phyloP scores from a whole-genome alignment of 176 grass and related monocot species.

The Hordeum vulgare region MorexV3_pseudomolecules_assembly NC_058521.1:578855016-578855515 shows the following conservation, averaged over 20 bases:
- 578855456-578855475: conserved; percentile 51
- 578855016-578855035: conserved; percentile 30
- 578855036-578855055: conserved; percentile 14
- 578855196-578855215: conserved; percentile 59
- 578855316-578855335: conserved; percentile 57
- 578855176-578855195: conserved; percentile 54
- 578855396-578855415: not conserved
- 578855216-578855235: conserved; percentile 59
- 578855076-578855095: conserved; percentile 67
- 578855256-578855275: not conserved
- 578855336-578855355: conserved; percentile 58
- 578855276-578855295: conserved; percentile 50
- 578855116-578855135: conserved; percentile 27
- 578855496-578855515: conserved; percentile 63
- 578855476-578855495: conserved; percentile 36
- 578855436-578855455: conserved; percentile 62
- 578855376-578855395: conserved; percentile 37
- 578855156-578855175: conserved; percentile 34
- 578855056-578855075: conserved; percentile 30
- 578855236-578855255: not conserved
- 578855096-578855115: conserved; percentile 13
- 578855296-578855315: conserved; percentile 41
- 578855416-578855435: conserved; percentile 48
- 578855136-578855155: conserved; percentile 20
- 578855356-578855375: conserved; percentile 51